phyloP scores from a whole-genome alignment of 2,329 filamentous ascomycete genomes.

The Colletotrichum sp. region DNA sequence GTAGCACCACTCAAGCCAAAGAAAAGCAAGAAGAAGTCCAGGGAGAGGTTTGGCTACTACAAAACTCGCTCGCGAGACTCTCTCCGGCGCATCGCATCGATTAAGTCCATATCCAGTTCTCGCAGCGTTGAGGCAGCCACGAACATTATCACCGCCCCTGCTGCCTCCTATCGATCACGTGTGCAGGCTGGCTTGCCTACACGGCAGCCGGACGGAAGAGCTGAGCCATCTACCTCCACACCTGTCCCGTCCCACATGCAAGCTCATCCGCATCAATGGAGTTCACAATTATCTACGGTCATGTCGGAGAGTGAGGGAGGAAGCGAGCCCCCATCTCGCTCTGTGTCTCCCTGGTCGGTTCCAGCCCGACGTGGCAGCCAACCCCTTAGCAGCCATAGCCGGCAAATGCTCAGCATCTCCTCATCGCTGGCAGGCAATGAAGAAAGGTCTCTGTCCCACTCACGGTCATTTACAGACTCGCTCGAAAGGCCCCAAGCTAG shows the following conservation, averaged over 20 bases:
- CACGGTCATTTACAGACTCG: slow-evolving; percentile 47
- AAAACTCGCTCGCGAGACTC: slow-evolving; percentile 58
- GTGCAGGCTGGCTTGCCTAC: slow-evolving; percentile 33
- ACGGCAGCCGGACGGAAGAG: slow-evolving; percentile 32
- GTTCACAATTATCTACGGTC: slow-evolving; percentile 68
- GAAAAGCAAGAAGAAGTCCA: slow-evolving; percentile 50
- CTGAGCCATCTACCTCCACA: slow-evolving; percentile 11
- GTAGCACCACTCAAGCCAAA: slow-evolving; percentile 59
- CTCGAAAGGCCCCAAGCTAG: slow-evolving; percentile 55
- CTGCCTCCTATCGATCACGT: slow-evolving; percentile 41
- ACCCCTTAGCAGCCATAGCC: slow-evolving; percentile 55
- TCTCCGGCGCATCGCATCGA: slow-evolving; percentile 52
- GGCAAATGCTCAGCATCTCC: slow-evolving; percentile 62
- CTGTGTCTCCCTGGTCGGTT: slow-evolving; percentile 48
- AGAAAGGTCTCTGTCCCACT: slow-evolving; percentile 43
- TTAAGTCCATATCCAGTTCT: slow-evolving; percentile 60
- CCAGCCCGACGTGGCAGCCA: slow-evolving; percentile 54
- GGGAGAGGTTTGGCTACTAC: slow-evolving; percentile 53
- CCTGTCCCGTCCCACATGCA: slow-evolving; percentile 41
- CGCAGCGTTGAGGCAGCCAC: slow-evolving; percentile 53
- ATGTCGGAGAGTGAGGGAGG: slow-evolving; percentile 64
- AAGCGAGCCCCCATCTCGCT: slow-evolving; percentile 54
- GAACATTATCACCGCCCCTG: slow-evolving; percentile 41
- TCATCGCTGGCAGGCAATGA: slow-evolving; percentile 54
- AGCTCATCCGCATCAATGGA: slow-evolving; percentile 63